Evolutionary conservation across 441 rosid genomes (phyloP).

Genomic region (Capsella rubella): DNA sequence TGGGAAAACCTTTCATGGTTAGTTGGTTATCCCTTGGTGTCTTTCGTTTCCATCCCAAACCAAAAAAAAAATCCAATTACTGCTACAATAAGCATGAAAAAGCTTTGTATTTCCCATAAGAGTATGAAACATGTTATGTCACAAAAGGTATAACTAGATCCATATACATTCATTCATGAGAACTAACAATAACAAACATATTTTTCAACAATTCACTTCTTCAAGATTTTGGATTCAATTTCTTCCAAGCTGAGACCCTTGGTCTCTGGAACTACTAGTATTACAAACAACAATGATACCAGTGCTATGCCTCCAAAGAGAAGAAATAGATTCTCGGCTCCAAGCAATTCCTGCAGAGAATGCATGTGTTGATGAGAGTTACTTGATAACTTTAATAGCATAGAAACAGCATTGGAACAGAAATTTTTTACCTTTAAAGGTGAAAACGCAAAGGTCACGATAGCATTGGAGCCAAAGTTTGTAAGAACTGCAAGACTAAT

Average conservation of each 20-base stretch:
- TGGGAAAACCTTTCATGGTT: neutral
- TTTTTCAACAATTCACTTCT: conserved; percentile 50
- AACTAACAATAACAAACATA: neutral
- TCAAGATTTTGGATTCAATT: conserved; percentile 83
- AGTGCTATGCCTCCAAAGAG: conserved; percentile 84
- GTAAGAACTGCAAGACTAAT: conserved; percentile 97
- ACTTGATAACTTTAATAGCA: conserved; percentile 17
- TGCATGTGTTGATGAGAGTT: conserved; percentile 23
- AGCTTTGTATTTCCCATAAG: neutral
- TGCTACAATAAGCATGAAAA: conserved; percentile 9
- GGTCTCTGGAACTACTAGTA: conserved; percentile 82
- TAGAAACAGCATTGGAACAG: neutral
- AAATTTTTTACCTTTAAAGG: conserved; percentile 74
- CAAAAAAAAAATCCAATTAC: neutral
- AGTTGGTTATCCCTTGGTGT: too few species aligned
- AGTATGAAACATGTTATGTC: neutral
- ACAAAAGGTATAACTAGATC: neutral
- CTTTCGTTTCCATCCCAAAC: conserved; percentile 1
- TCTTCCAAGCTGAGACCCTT: conserved; percentile 98
- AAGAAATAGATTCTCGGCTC: conserved; percentile 91
- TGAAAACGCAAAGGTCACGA: conserved; percentile 92
- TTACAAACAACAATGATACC: conserved; percentile 65
- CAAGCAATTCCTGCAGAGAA: conserved; percentile 77
- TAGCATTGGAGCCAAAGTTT: conserved; percentile 95
- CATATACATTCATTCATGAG: neutral